Percentiles rank a stretch among this genome's conserved stretches.
These are phyloP conservation scores for Murraya koenigii DNA, from an alignment of 345 rosid species.

Conservation along the genomic window DNA sequence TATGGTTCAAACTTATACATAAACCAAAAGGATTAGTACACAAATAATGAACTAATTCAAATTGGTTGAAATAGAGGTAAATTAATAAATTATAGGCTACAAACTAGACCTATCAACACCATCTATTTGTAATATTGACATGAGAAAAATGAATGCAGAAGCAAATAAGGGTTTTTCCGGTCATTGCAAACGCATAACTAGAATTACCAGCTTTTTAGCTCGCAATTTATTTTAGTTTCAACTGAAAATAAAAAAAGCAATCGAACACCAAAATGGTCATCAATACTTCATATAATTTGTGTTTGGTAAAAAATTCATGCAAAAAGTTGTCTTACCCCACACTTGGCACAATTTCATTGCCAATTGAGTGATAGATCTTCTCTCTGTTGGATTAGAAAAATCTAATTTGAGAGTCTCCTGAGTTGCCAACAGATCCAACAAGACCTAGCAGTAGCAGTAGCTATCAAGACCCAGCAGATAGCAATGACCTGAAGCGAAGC, in stretches of 20 bases:
- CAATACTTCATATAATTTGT: background rate
- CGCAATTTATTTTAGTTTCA: background rate
- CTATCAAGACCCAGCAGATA: too few relatives aligned
- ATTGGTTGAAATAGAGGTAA: background rate
- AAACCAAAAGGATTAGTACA: background rate
- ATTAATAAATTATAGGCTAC: background rate
- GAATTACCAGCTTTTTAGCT: background rate
- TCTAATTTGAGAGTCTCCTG: constrained; percentile 73
- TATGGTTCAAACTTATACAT: background rate
- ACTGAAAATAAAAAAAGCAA: background rate
- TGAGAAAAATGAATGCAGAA: background rate
- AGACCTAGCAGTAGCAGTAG: too few relatives aligned
- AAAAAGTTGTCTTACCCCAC: constrained; percentile 60
- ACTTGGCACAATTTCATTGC: constrained; percentile 64
- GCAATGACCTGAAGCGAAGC: too few relatives aligned
- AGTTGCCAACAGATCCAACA: too few relatives aligned
- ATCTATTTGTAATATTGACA: background rate
- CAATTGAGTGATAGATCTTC: constrained; percentile 64
- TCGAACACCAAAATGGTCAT: background rate
- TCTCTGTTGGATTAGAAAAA: constrained; percentile 59
- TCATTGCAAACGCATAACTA: background rate
- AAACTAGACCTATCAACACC: background rate
- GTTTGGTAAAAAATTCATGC: background rate
- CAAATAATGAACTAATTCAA: background rate
- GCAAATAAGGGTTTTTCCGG: background rate